phyloP scores from a whole-genome alignment of 108 stramenopile species.

The Pseudonitzschia pungens region DNA sequence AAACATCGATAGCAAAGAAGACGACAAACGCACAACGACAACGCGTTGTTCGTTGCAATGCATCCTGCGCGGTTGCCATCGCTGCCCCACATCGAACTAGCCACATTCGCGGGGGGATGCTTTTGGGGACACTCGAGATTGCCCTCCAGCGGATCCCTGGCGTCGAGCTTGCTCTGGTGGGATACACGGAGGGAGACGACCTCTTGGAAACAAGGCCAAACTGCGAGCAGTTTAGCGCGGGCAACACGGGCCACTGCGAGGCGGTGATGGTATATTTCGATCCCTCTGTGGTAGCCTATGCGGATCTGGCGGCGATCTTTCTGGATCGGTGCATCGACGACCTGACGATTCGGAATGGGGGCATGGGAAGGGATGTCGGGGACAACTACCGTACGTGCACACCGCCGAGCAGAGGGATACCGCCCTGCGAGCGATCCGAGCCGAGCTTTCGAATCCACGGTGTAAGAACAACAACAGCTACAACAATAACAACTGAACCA shows the following conservation, averaged over 20 bases:
- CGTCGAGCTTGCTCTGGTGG: conserved; percentile 68
- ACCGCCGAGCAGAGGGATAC: conserved; percentile 52
- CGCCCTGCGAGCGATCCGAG: conserved; percentile 31
- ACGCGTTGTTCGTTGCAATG: neutral
- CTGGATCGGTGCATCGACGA: conserved; percentile 78
- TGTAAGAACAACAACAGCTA: too few relatives aligned
- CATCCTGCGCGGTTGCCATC: conserved; percentile 3
- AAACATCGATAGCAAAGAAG: too few relatives aligned
- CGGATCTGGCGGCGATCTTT: conserved; percentile 52
- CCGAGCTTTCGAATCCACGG: conserved; percentile 20
- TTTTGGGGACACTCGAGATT: conserved; percentile 87
- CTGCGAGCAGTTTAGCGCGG: conserved; percentile 70
- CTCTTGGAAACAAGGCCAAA: too few relatives aligned
- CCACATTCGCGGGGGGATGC: conserved; percentile 87
- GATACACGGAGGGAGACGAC: conserved; percentile 76
- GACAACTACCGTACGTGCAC: conserved; percentile 82
- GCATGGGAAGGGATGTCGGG: too few relatives aligned
- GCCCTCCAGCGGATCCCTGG: conserved; percentile 82
- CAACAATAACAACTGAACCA: too few relatives aligned
- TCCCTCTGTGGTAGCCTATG: conserved; percentile 57
- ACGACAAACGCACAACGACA: too few relatives aligned
- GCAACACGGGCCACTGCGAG: conserved; percentile 79
- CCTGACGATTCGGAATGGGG: too few relatives aligned
- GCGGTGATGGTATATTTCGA: conserved; percentile 76
- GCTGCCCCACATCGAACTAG: conserved; percentile 37